phyloP scores from a whole-genome alignment of 768 basidiomycete species.

The Suillus ampliporus region DNA sequence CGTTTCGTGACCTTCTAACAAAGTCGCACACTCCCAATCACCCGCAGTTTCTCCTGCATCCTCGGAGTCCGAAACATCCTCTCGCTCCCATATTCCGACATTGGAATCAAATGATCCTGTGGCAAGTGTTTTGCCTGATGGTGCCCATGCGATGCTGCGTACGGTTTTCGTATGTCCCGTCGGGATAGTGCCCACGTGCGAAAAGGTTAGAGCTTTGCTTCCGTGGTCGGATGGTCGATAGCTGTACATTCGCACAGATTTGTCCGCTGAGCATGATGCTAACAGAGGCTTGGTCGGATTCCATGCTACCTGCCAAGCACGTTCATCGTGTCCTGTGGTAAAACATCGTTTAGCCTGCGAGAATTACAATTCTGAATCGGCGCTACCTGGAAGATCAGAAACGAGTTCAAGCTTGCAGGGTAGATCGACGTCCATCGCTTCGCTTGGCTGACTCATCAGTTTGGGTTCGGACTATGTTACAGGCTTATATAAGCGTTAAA shows the following conservation, averaged over 20 bases:
- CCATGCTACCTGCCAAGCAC: slow-evolving; percentile 90
- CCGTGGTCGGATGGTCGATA: slow-evolving; percentile 49
- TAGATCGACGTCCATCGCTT: slow-evolving; percentile 25
- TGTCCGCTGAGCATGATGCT: slow-evolving; percentile 95
- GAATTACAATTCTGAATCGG: background rate
- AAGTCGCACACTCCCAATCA: slow-evolving; percentile 89
- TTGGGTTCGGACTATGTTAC: background rate
- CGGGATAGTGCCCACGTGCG: slow-evolving; percentile 65
- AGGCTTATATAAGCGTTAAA: background rate
- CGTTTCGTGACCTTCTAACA: slow-evolving; percentile 93
- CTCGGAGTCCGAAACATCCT: slow-evolving; percentile 46
- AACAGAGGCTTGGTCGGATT: slow-evolving; percentile 82
- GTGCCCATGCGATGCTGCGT: slow-evolving; percentile 85
- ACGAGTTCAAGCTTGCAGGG: slow-evolving; percentile 24
- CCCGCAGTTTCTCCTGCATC: slow-evolving; percentile 37
- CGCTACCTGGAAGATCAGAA: slow-evolving; percentile 32
- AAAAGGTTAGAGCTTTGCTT: slow-evolving; percentile 45
- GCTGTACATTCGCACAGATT: slow-evolving; percentile 83
- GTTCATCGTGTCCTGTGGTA: slow-evolving; percentile 72
- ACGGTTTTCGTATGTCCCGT: slow-evolving; percentile 92
- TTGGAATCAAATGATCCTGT: slow-evolving; percentile 95
- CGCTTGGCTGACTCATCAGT: background rate
- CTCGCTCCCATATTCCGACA: slow-evolving; percentile 89
- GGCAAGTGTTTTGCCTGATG: slow-evolving; percentile 84
- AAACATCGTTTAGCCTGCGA: background rate